Evolutionary conservation across 768 basidiomycete genomes (phyloP), one percentile per base, ranked within the genome.

Genomic region (Mrakia gelida): DNA sequence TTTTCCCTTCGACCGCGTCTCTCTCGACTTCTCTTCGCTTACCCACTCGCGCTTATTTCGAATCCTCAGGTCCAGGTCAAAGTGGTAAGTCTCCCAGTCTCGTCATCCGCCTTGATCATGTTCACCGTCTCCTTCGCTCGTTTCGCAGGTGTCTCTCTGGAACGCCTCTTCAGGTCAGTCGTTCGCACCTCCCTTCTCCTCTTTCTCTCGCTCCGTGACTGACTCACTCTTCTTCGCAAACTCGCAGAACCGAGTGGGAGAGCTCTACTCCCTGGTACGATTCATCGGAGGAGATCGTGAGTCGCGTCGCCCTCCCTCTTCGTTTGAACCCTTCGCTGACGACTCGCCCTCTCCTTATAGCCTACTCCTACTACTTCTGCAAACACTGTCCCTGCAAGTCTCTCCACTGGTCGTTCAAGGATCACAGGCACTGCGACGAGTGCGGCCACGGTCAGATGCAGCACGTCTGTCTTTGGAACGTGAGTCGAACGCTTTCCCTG

Each of bases 361-460:
- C 93, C 0, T 95, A 93, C 83, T 91, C 93, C 4, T 92, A 88
- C 84, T 96, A 95, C 85, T 96, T 94, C 84, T 97, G 94, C 86
- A 98, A 97, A 86, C 85, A 87, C 76, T 99, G 97, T 81, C 89
- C 91, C 56, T 99, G 97, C 88, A 98, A 96, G 86, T 92, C 92
- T 8, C 86, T 98, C 72, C 95, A 98, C 81, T 99, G 97, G 97
- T 89, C 75, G 61, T 98, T 98, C 84, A 88, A 87, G 41, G 89
- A 97, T 84, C 94, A 91, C 84, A 87, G 88, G 71, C 86, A 87
- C 52, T 99, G 96, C 83, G 93, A 95, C 83, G 90, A 84, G 73
- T 86, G 85, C 81, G 82, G 84, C 6, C 85, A 86, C 75, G 84
- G 82, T 43, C 85, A 84, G 0, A 86, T 86, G 86, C 83, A 85